A percentile compares a stretch with the other conserved stretches of the same genome.
Conservation (phyloP, 2,329 filamentous ascomycete species). For the Colletotrichum trifolii region DNA sequence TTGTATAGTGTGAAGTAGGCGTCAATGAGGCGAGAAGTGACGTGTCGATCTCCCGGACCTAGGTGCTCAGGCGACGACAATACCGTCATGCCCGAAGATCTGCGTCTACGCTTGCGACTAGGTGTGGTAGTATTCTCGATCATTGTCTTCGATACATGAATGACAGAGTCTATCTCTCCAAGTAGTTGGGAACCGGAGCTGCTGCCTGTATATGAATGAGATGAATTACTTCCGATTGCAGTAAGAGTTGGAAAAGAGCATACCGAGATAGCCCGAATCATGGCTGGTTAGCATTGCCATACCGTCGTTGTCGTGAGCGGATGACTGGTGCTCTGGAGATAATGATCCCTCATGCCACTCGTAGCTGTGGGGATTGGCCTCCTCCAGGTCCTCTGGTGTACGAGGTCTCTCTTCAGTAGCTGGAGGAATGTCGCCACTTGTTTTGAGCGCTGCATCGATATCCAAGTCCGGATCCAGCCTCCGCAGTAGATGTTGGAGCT, state of each 20-base stretch:
- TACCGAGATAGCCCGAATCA: constrained; percentile 42
- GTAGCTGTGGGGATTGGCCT: constrained; percentile 29
- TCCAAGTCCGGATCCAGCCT: constrained; percentile 43
- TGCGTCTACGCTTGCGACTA: constrained; percentile 9
- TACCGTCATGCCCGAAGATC: constrained; percentile 10
- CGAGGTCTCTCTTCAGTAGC: constrained; percentile 6
- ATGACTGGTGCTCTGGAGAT: constrained; percentile 25
- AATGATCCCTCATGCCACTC: constrained; percentile 40
- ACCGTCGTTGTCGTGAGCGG: constrained; percentile 38
- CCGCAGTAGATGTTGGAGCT: constrained; percentile 43
- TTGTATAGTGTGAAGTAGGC: constrained; percentile 59
- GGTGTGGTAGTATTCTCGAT: neutral
- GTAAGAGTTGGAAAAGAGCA: neutral
- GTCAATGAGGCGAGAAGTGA: constrained; percentile 45
- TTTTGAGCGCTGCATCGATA: constrained; percentile 38
- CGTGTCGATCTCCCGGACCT: constrained; percentile 26
- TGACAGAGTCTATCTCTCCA: constrained; percentile 38
- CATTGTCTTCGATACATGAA: constrained; percentile 3
- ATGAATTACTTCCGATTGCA: neutral
- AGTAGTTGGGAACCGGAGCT: constrained; percentile 43
- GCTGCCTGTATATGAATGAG: constrained; percentile 34
- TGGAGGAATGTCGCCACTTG: neutral
- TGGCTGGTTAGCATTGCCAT: constrained; percentile 41
- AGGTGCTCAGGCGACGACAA: constrained; percentile 13
- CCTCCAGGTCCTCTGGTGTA: constrained; percentile 10